These are phyloP conservation scores for Neoconidiobolus thromboides DNA, from an alignment of 371 early-diverging fungal species.

Conservation along the genomic window DNA sequence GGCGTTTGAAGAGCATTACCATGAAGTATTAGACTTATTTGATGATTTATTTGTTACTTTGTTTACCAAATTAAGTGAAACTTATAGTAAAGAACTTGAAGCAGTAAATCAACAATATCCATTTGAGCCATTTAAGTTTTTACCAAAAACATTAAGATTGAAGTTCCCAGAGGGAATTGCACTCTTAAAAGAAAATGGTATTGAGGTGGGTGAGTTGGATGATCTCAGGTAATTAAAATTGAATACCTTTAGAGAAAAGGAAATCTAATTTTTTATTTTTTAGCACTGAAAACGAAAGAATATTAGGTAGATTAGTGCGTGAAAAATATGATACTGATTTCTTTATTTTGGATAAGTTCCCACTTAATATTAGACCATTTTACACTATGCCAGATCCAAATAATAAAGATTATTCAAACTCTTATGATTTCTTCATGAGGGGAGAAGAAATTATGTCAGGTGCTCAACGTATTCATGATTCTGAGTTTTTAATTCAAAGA, in stretches of 20 bases:
- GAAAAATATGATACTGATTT: constrained; percentile 96
- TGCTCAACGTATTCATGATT: constrained; percentile 97
- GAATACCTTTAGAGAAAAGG: not conserved
- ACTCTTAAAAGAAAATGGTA: constrained; percentile 80
- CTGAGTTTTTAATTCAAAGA: constrained; percentile 65
- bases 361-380: constrained; percentile 90
- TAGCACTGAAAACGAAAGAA: constrained; percentile 81
- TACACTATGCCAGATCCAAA: constrained; percentile 98
- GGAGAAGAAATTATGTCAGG: constrained; percentile 99
- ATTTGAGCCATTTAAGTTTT: constrained; percentile 78
- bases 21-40: constrained; percentile 73
- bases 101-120: constrained; percentile 82
- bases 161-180: constrained; percentile 83
- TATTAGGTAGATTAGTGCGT: constrained; percentile 84
- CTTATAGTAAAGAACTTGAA: constrained; percentile 71
- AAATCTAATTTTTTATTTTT: not conserved
- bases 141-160: constrained; percentile 72
- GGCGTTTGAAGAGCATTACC: constrained; percentile 97
- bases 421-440: constrained; percentile 99
- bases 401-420: constrained; percentile 82
- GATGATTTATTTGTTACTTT: constrained; percentile 59
- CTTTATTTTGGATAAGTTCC: constrained; percentile 99
- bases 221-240: constrained; percentile 48
- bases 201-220: constrained; percentile 81
- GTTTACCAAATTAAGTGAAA: constrained; percentile 70